A percentile compares a stretch with the other conserved stretches of the same genome.
phyloP scores from a whole-genome alignment of 768 basidiomycete species.

The Lepiota venenata region DNA sequence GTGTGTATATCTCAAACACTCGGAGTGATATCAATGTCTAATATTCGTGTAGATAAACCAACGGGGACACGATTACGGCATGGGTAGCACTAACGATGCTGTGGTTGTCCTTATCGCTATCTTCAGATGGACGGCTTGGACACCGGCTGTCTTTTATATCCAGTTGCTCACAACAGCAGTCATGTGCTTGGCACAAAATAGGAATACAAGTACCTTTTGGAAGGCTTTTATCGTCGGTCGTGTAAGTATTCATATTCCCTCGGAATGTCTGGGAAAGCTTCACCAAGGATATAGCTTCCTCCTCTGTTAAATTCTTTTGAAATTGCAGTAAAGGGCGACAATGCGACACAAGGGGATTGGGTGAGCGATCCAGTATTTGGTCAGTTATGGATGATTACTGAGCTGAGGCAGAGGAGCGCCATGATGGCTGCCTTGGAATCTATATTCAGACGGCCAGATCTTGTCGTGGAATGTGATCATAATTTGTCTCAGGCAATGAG shows the following conservation, averaged over 20 bases:
- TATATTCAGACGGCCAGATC: slow-evolving; percentile 40
- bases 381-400: slow-evolving; percentile 6
- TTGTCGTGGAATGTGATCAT: slow-evolving; percentile 53
- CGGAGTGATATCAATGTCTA: not conserved
- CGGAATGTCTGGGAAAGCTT: not conserved
- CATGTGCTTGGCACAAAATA: slow-evolving; percentile 55
- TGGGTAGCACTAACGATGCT: slow-evolving; percentile 51
- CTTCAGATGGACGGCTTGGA: slow-evolving; percentile 62
- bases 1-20: slow-evolving; percentile 31
- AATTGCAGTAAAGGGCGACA: slow-evolving; percentile 49
- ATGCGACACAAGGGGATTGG: slow-evolving; percentile 52
- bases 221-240: slow-evolving; percentile 69
- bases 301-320: slow-evolving; percentile 54
- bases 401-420: slow-evolving; percentile 26
- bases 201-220: slow-evolving; percentile 47
- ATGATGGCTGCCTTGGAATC: slow-evolving; percentile 10
- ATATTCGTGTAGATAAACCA: slow-evolving; percentile 44
- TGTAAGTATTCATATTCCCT: slow-evolving; percentile 37
- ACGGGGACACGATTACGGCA: slow-evolving; percentile 59
- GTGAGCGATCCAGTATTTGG: slow-evolving; percentile 31
- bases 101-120: slow-evolving; percentile 52
- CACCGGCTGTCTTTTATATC: slow-evolving; percentile 60
- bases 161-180: slow-evolving; percentile 65
- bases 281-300: slow-evolving; percentile 48
- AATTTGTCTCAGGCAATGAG: slow-evolving; percentile 31